phyloP scores from a whole-genome alignment of 768 basidiomycete species.

The Agaricus subrufescens region DNA sequence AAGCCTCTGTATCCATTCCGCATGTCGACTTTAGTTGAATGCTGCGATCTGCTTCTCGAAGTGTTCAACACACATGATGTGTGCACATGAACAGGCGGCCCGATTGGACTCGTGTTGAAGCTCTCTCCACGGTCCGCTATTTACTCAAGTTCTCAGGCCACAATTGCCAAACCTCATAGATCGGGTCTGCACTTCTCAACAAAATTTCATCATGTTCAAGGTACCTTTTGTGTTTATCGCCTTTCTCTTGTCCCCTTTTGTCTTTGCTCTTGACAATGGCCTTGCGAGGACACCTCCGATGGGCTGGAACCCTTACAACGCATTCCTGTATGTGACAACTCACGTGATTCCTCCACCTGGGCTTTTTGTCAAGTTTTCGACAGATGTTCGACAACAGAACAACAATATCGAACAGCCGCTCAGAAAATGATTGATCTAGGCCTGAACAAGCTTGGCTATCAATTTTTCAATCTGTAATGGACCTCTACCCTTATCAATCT shows the following conservation, averaged over 20 bases:
- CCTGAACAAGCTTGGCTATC: constrained; percentile 32
- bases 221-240: neutral
- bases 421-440: constrained; percentile 33
- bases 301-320: constrained; percentile 49
- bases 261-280: constrained; percentile 30
- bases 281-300: constrained; percentile 38
- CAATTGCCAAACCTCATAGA: neutral
- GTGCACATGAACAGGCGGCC: constrained; percentile 7
- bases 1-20: no score
- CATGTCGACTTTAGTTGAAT: no score
- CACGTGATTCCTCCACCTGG: neutral
- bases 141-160: neutral
- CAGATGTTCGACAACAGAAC: constrained; percentile 38
- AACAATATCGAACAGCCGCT: constrained; percentile 35
- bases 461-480: constrained; percentile 36
- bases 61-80: constrained; percentile 5
- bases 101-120: neutral
- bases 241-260: constrained; percentile 8
- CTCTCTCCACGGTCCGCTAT: neutral
- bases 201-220: constrained; percentile 4
- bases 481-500: neutral
- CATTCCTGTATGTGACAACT: constrained; percentile 30
- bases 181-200: neutral
- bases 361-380: neutral
- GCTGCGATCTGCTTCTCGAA: neutral